Conservation (phyloP, 176 grass and related monocot species). For the Oryza glaberrima region DNA sequence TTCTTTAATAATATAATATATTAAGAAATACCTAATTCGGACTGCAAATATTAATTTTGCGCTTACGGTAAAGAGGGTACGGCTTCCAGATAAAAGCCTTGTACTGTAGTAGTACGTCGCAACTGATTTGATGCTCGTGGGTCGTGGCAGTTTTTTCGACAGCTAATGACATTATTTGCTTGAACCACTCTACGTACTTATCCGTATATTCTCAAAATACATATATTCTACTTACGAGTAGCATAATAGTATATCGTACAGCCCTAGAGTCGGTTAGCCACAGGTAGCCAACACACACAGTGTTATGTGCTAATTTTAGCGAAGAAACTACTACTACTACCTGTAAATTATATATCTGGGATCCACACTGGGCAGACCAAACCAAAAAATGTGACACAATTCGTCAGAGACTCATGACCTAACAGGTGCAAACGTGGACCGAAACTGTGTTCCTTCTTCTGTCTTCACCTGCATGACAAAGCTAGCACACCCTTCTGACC, state of each 20-base stretch:
- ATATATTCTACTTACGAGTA: not conserved
- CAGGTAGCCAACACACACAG: not conserved
- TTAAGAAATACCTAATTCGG: too few relatives aligned
- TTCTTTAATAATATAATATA: too few relatives aligned
- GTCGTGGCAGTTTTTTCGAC: not conserved
- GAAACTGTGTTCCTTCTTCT: not conserved
- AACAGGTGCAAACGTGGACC: slow-evolving; percentile 14
- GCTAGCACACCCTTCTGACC: slow-evolving; percentile 8
- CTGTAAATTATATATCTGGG: not conserved
- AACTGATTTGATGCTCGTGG: not conserved
- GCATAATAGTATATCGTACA: not conserved
- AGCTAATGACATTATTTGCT: not conserved
- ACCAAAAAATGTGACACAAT: not conserved
- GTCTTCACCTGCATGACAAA: not conserved
- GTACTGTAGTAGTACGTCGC: too few relatives aligned
- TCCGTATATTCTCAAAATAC: not conserved
- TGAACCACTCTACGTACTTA: not conserved
- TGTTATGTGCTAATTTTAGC: not conserved
- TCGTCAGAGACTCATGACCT: not conserved
- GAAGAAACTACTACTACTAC: not conserved
- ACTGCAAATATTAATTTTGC: not conserved
- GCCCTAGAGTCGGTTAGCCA: not conserved
- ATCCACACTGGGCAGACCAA: not conserved
- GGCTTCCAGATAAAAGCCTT: not conserved
- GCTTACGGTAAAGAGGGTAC: not conserved